Base-by-base conservation (phyloP, 116 monocot genomes). In the Phalaenopsis hybrid region DNA sequence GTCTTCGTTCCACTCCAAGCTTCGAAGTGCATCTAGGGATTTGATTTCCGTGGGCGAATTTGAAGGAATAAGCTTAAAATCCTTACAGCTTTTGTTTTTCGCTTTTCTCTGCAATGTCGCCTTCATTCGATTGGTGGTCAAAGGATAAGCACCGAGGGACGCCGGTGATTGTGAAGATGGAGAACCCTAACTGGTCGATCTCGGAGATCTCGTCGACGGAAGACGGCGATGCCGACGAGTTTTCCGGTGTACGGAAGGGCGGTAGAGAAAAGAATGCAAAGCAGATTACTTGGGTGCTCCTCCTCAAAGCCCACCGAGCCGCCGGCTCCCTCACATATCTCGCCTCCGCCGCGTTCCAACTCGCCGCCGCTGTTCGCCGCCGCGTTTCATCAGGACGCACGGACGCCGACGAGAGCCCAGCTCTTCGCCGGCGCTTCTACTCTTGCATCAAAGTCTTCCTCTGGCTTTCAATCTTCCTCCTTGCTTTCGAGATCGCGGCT, bases 251-350 rank as follows among this genome's bases (percentile, higher is more conserved):
- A 3, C 81, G 45, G 87, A 90, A 55, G 91, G 93, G 81, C 44
- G 91, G 83, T 23, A 81, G 85, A 3, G 93, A 91, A 57, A 92
- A 84, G 84, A 93, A 93, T 57, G 93, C 93, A 4, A 96, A 90
- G 89, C 96, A 96, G 75, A 88, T 93, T 81, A 93, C 96, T 63
- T 96, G 96, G 96, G 88, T 96, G 28, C 77, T 96, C 48, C 88
- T 96, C 52, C 91, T 96, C 37, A 92, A 85, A 50, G 96, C 93
- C 16, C 96, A 93, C 84, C 87, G 90, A 6, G 93, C 93, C 9
- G 93, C 85, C 28, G 92, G 96, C 4, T 96, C 91, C 31, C 84
- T 96, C 21, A 80, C 93, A 15, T 90, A 90, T 87, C 67, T 89
- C 11, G 92, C 88, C 0, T 57, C 88, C 0, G 87, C 75, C 3